Base-by-base conservation (phyloP, 257 asterid species). In the Solanum chiquidenum region DNA sequence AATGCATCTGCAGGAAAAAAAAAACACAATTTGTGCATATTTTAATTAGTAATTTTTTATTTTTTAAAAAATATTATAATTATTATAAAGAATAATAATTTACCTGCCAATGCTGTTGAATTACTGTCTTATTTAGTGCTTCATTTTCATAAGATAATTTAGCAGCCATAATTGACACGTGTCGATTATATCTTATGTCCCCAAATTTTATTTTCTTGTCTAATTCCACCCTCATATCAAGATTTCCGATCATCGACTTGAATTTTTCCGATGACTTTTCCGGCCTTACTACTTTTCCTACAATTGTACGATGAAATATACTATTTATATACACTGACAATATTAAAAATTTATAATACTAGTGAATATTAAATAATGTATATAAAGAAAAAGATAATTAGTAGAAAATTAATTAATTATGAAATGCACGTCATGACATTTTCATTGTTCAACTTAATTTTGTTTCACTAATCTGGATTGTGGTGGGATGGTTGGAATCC, bases 121-220 rank as follows among this genome's bases (percentile, higher is more conserved):
- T 88, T 0, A 92, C 89, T 23, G 90, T 88, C 62, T 38, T 87
- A 9, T 87, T 87, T 83, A 92, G 86, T 18, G 93, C 86, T 88
- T 90, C 75, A 77, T 95, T 94, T 84, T 95, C 98, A 44, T 95
- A 95, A 6, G 94, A 89, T 40, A 94, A 75, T 92, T 95, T 94
- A 79, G 97, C 92, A 5, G 96, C 97, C 97, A 95, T 94, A 2
- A 93, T 86, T 31, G 96, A 88, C 12, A 92, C 34, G 10, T 89
- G 86, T 55, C 95, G 74, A 71, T 73, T 71, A 31, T 92, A 90
- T 38, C 91, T 76, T 58, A 25, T 16, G 31, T 88, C 90, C 23
- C 76, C 69, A 4, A 23, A 64, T 21, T 31, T 72, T 73, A 88
- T 87, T 5, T 11, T 89, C 31, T 9, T 71, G 77, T 92, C 92